Evolutionary conservation across 2,329 filamentous ascomycete genomes (phyloP).

Genomic region (Coniella vitis): DNA sequence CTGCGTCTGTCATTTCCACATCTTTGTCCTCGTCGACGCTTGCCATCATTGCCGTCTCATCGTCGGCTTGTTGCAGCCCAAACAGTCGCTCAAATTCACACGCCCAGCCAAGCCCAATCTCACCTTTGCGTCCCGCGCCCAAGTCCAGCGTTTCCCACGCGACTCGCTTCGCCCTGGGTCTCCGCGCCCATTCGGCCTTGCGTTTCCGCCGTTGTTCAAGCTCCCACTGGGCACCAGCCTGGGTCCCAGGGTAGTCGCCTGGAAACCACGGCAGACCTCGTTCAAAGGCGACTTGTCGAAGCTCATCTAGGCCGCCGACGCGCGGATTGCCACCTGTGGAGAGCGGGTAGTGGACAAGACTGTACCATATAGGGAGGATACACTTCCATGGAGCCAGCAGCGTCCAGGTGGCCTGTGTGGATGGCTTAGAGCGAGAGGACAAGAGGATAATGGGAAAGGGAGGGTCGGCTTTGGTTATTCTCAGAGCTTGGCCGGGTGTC

Average conservation of each 20-base stretch:
- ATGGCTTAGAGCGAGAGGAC: slow-evolving; percentile 41
- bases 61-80: slow-evolving; percentile 20
- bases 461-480: slow-evolving; percentile 56
- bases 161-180: slow-evolving; percentile 74
- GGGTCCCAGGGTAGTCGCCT: slow-evolving; percentile 72
- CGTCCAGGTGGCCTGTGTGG: slow-evolving; percentile 67
- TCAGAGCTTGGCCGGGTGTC: slow-evolving; percentile 54
- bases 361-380: slow-evolving; percentile 78
- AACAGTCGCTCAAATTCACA: slow-evolving; percentile 79
- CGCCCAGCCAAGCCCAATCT: slow-evolving; percentile 73
- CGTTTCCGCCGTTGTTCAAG: slow-evolving; percentile 53
- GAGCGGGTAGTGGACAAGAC: slow-evolving; percentile 73
- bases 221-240: slow-evolving; percentile 75
- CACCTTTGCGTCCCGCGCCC: slow-evolving; percentile 67
- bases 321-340: slow-evolving; percentile 73
- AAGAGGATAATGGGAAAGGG: slow-evolving; percentile 71
- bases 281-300: slow-evolving; percentile 76
- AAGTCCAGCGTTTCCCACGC: slow-evolving; percentile 71
- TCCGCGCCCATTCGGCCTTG: slow-evolving; percentile 62
- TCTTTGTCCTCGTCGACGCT: slow-evolving; percentile 8
- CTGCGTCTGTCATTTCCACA: slow-evolving; percentile 13
- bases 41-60: not conserved
- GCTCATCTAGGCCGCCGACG: slow-evolving; percentile 76
- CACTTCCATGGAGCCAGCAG: slow-evolving; percentile 87
- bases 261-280: slow-evolving; percentile 76